Conservation (phyloP, 164 flowering plant genomes). For the Chloranthus sessilifolius region DNA sequence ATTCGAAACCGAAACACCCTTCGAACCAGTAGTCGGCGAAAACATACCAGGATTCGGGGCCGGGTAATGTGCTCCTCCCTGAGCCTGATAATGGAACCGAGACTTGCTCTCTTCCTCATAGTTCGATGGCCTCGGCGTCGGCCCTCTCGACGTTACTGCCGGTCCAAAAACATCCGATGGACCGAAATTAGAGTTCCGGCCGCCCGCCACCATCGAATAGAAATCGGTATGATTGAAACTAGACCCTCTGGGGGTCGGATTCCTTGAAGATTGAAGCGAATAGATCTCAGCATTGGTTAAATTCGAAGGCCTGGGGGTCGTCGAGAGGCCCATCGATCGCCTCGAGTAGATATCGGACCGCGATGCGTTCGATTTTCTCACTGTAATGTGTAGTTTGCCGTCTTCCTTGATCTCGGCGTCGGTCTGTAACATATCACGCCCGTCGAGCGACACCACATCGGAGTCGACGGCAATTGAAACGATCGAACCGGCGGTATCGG, state of each 20-base stretch:
- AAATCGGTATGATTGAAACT: slow-evolving; percentile 86
- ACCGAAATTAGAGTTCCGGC: slow-evolving; percentile 42
- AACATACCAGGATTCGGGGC: slow-evolving; percentile 85
- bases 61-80: slow-evolving; percentile 42
- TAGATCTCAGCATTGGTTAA: slow-evolving; percentile 83
- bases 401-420: slow-evolving; percentile 77
- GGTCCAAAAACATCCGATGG: slow-evolving; percentile 74
- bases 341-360: slow-evolving; percentile 79
- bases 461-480: slow-evolving; percentile 84
- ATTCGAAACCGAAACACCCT: slow-evolving; percentile 9
- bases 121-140: slow-evolving; percentile 43
- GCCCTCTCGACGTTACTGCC: slow-evolving; percentile 80
- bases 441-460: slow-evolving; percentile 79
- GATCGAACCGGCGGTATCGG: slow-evolving; percentile 77
- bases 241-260: slow-evolving; percentile 80
- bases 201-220: slow-evolving; percentile 70
- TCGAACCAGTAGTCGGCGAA: slow-evolving; percentile 46
- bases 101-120: slow-evolving; percentile 44
- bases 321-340: slow-evolving; percentile 51
- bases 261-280: slow-evolving; percentile 70
- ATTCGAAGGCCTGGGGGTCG: slow-evolving; percentile 76
- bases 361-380: slow-evolving; percentile 74
- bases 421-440: slow-evolving; percentile 58
- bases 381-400: slow-evolving; percentile 82
- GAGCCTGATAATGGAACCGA: slow-evolving; percentile 30